Evolutionary conservation across 768 basidiomycete species (phyloP), one percentile per base, ranked within the genome.

Genomic region (Russula olivacea): DNA sequence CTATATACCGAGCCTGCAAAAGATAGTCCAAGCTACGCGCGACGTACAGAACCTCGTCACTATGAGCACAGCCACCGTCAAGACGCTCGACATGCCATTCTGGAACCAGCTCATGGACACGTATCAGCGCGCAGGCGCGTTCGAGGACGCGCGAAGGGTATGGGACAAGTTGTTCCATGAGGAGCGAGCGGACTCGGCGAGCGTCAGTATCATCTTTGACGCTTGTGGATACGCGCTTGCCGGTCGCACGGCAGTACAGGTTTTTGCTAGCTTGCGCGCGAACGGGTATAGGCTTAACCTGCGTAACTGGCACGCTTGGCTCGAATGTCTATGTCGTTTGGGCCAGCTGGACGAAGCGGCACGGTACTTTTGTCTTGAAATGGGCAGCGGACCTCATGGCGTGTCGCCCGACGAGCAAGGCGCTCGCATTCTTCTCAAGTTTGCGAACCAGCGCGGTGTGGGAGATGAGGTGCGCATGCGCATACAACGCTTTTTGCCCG

Each of bases 51-150:
- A 89, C 63, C 77, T 84, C 60, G 79, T 96, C 70, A 86, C 84
- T n/a, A 77, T 94, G 47, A 91, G 94, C 69, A 79, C 87, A 15
- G 38, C 38, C 15, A 80, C 83, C n/a, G 74, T 94, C 61, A 80
- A 85, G 6, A 80, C 86, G 10, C 88, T 91, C 2, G 87, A 93
- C 67, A 64, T 58, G 6, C 57, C 58, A 6, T 67, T 63, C 56
- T 64, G 89, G 81, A 95, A 93, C 71, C 83, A 90, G 69, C 76
- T 97, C 64, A 91, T 97, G 89, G 84, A 91, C 72, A 86, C 91
- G 0, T 98, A 95, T 73, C 85, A 89, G 68, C 86, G 85, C n/a
- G 78, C 87, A 8, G 85, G 84, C 5, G 84, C 83, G 63, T 89
- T 87, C 64, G 76, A 75, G 1, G 88, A 90, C 61, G 85, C 88